Conservation (phyloP, 176 grass and related monocot genomes). For the Carex scoparia region DNA sequence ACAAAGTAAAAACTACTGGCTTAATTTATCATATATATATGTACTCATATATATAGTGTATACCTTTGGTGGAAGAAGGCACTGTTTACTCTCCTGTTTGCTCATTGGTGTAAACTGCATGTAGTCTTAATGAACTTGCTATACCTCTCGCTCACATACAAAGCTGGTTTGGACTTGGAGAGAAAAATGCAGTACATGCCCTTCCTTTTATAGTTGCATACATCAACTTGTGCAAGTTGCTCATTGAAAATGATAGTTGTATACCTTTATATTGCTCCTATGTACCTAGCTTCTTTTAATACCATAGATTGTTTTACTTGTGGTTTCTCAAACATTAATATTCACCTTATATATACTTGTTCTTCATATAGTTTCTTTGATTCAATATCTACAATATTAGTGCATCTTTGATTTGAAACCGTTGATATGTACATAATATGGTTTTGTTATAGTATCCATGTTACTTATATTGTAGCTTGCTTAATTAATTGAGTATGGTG, state of each 20-base stretch:
- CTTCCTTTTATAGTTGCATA: neutral
- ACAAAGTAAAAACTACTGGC: no score
- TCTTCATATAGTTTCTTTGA: neutral
- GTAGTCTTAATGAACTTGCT: neutral
- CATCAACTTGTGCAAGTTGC: conserved; percentile 11
- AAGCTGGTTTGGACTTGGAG: neutral
- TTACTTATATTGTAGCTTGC: neutral
- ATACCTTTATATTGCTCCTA: neutral
- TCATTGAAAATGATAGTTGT: conserved; percentile 5
- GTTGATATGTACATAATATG: neutral
- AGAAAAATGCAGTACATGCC: neutral
- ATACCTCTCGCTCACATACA: neutral
- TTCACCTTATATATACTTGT: neutral
- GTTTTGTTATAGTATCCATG: neutral
- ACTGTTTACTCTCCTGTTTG: neutral
- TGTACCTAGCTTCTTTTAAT: neutral
- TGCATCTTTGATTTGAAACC: neutral
- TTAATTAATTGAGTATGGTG: neutral
- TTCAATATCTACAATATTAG: neutral
- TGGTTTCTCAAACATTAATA: neutral
- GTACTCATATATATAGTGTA: neutral
- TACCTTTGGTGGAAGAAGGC: conserved; percentile 10
- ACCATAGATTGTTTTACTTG: neutral
- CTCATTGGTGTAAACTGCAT: conserved; percentile 6
- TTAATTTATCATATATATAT: neutral